Conservation (phyloP, 2,329 filamentous ascomycete species). For the Plenodomus lindquistii region DNA sequence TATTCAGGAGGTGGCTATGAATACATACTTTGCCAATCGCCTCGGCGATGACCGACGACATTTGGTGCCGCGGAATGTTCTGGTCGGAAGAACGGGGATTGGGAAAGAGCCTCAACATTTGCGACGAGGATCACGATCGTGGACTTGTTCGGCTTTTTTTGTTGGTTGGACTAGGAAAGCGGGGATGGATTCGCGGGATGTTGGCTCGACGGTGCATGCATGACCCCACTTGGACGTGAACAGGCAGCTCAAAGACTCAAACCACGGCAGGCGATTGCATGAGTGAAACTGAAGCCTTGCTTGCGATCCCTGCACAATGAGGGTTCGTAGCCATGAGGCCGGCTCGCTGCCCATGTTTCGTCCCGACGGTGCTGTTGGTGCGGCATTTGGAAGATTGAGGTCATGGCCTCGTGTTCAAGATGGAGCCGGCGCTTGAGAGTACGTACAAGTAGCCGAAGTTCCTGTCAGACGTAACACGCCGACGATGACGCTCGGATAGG, state of each 20-base stretch:
- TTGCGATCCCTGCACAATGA: background rate
- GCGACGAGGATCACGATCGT: constrained; percentile 11
- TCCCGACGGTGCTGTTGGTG: background rate
- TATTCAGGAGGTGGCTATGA: constrained; percentile 27
- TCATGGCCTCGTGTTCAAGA: constrained; percentile 8
- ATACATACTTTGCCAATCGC: constrained; percentile 6
- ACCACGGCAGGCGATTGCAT: constrained; percentile 2
- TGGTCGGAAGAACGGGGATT: too few relatives aligned
- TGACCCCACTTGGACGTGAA: constrained; percentile 6
- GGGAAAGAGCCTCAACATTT: constrained; percentile 12
- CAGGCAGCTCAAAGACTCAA: constrained; percentile 10
- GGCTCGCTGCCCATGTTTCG: background rate
- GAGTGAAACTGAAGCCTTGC: constrained; percentile 6
- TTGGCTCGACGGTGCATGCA: constrained; percentile 9
- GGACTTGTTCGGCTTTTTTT: constrained; percentile 16
- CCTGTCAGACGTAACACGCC: constrained; percentile 9
- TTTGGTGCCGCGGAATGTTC: background rate
- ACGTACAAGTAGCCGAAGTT: background rate
- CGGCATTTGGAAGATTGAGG: constrained; percentile 10
- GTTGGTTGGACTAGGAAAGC: constrained; percentile 11
- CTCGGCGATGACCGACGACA: constrained; percentile 8
- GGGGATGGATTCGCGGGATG: constrained; percentile 7
- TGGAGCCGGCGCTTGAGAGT: constrained; percentile 3
- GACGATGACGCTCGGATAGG: constrained; percentile 3
- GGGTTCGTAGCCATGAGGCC: constrained; percentile 4